Evolutionary conservation across 1,139 yeast species (phyloP).

Genomic region (Scheffersomyces segobiensis): DNA sequence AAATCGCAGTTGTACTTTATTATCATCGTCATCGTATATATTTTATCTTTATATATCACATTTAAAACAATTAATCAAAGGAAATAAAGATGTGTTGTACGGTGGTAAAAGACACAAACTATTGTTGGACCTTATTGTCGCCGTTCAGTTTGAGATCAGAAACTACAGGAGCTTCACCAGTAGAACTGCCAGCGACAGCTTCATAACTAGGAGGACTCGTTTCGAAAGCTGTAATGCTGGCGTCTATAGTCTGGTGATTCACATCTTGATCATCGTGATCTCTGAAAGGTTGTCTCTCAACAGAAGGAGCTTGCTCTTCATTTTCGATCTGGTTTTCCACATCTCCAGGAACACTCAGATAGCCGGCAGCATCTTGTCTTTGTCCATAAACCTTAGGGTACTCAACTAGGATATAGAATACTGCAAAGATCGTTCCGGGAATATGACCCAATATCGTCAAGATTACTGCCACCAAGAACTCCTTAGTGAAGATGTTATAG

Average conservation of each 20-base stretch:
- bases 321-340: slow-evolving; percentile 9
- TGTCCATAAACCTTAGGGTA: slow-evolving; percentile 6
- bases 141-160: slow-evolving; percentile 15
- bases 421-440: slow-evolving; percentile 37
- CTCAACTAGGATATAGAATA: slow-evolving; percentile 14
- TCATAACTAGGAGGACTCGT: slow-evolving; percentile 30
- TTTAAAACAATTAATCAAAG: slow-evolving; percentile 7
- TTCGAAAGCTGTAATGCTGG: slow-evolving; percentile 2
- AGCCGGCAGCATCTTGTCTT: slow-evolving; percentile 15
- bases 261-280: background rate
- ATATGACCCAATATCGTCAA: slow-evolving; percentile 41
- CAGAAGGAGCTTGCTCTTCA: background rate
- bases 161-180: slow-evolving; percentile 5
- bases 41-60: slow-evolving; percentile 3
- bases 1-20: background rate
- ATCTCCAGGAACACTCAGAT: slow-evolving; percentile 23
- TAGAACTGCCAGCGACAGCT: slow-evolving; percentile 19
- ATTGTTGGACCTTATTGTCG: slow-evolving; percentile 37
- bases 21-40: background rate
- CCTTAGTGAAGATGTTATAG: slow-evolving; percentile 32
- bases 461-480: slow-evolving; percentile 33
- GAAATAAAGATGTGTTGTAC: background rate
- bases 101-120: slow-evolving; percentile 1
- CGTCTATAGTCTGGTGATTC: background rate
- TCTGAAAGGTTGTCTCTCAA: background rate